These are phyloP conservation scores for Syzygium aromaticum DNA, from an alignment of 345 rosid species.

Conservation along the genomic window DNA sequence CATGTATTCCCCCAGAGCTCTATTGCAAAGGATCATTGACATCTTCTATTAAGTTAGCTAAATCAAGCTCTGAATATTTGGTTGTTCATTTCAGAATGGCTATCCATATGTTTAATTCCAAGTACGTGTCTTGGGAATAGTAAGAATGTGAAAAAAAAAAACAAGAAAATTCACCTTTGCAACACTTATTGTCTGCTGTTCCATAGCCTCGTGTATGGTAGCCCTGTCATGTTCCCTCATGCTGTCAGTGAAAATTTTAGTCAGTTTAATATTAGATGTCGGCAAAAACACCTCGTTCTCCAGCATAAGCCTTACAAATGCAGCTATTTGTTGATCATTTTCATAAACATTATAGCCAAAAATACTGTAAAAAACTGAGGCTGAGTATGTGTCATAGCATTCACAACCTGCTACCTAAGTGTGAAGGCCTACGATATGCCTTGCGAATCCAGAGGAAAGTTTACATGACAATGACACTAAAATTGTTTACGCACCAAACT, in stretches of 20 bases:
- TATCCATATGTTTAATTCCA: not conserved
- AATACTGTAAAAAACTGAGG: not conserved
- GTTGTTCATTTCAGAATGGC: not conserved
- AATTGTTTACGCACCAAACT: not conserved
- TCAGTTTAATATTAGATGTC: not conserved
- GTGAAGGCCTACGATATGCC: not conserved
- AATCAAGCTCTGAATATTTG: not conserved
- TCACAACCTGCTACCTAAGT: not conserved
- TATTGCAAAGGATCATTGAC: not conserved
- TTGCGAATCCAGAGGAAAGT: not conserved
- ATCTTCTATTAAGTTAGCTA: not conserved
- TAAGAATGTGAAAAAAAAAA: not conserved
- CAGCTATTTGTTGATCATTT: not conserved
- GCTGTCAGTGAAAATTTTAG: constrained; percentile 24
- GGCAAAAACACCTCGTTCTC: not conserved
- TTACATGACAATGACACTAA: not conserved
- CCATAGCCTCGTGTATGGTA: constrained; percentile 99
- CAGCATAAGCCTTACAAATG: not conserved
- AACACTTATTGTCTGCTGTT: constrained; percentile 96
- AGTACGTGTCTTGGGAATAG: not conserved
- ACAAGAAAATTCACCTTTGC: constrained; percentile 55
- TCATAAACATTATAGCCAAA: not conserved
- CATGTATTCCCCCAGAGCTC: not conserved
- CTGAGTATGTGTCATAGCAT: not conserved
- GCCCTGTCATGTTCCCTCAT: constrained; percentile 99